A percentile compares a stretch with the other conserved stretches of the same genome.
phyloP scores from a whole-genome alignment of 208 protist genomes.

The Trypanosoma platydactyli region DNA sequence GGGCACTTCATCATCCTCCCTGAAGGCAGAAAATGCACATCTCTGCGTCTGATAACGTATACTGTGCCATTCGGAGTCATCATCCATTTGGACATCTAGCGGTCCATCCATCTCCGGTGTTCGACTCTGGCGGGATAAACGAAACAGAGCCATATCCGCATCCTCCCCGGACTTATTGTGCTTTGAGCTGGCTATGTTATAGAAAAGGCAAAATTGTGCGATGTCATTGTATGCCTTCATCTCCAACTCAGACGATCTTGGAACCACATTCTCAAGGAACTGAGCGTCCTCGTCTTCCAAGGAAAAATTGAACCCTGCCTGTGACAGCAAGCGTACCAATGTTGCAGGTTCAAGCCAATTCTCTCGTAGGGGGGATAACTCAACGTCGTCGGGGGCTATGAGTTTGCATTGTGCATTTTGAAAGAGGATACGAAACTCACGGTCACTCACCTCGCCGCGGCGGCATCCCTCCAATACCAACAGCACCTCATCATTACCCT shows the following conservation, averaged over 20 bases:
- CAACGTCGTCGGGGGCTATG: conserved; percentile 73
- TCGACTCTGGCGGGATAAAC: conserved; percentile 61
- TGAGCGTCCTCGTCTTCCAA: conserved; percentile 73
- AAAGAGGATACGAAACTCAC: conserved; percentile 84
- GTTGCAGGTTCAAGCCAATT: conserved; percentile 74
- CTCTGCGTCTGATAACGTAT: conserved; percentile 77
- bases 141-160: conserved; percentile 86
- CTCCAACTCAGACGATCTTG: conserved; percentile 74
- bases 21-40: conserved; percentile 64
- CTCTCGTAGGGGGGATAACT: conserved; percentile 63
- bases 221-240: conserved; percentile 86
- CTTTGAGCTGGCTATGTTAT: conserved; percentile 63
- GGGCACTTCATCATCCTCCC: conserved; percentile 48
- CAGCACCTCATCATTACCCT: conserved; percentile 68
- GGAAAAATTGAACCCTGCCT: conserved; percentile 88
- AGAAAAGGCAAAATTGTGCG: conserved; percentile 83
- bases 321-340: conserved; percentile 73
- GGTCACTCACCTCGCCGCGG: conserved; percentile 79
- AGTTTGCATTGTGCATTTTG: conserved; percentile 80
- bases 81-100: conserved; percentile 19
- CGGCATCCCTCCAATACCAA: conserved; percentile 75
- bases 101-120: conserved; percentile 41
- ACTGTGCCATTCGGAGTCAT: conserved; percentile 51
- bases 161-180: conserved; percentile 91
- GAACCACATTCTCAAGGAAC: conserved; percentile 65